These are phyloP conservation scores for Hortaea werneckii DNA, from an alignment of 2,329 filamentous ascomycete genomes.

Conservation along the genomic window DNA sequence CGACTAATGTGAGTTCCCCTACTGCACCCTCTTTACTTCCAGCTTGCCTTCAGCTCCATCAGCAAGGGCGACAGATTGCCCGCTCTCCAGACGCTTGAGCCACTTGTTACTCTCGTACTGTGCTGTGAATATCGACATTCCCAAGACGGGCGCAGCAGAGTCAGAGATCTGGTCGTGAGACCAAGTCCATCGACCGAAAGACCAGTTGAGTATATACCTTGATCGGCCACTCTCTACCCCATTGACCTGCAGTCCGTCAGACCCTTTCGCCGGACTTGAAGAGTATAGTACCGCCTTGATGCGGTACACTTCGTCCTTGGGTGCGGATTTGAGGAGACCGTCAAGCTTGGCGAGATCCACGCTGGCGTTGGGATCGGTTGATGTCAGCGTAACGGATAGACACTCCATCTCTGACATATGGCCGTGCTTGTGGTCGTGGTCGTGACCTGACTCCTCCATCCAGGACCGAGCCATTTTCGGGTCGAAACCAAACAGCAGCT, in stretches of 20 bases:
- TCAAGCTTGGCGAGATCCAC: conserved; percentile 52
- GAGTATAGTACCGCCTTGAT: conserved; percentile 65
- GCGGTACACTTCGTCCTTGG: conserved; percentile 89
- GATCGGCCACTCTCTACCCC: conserved; percentile 28
- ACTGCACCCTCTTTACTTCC: conserved; percentile 35
- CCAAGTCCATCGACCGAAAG: conserved; percentile 91
- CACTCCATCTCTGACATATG: conserved; percentile 88
- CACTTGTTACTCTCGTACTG: conserved; percentile 65
- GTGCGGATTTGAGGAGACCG: conserved; percentile 58
- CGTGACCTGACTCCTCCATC: conserved; percentile 29
- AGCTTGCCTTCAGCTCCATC: conserved; percentile 35
- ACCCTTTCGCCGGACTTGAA: conserved; percentile 29
- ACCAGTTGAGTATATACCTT: conserved; percentile 93
- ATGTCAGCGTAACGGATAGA: conserved; percentile 60
- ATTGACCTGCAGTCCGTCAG: conserved; percentile 26
- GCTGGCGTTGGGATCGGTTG: conserved; percentile 34
- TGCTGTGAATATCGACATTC: conserved; percentile 68
- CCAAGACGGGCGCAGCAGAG: conserved; percentile 35
- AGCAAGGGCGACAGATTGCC: conserved; percentile 17
- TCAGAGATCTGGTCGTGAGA: conserved; percentile 46
- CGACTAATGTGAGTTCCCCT: background rate
- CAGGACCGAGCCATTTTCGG: conserved; percentile 56
- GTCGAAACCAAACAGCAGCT: conserved; percentile 80
- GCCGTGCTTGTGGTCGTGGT: conserved; percentile 35
- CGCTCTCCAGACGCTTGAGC: conserved; percentile 58